phyloP scores from a whole-genome alignment of 345 rosid genomes.

The Gossypium stocksii region DNA sequence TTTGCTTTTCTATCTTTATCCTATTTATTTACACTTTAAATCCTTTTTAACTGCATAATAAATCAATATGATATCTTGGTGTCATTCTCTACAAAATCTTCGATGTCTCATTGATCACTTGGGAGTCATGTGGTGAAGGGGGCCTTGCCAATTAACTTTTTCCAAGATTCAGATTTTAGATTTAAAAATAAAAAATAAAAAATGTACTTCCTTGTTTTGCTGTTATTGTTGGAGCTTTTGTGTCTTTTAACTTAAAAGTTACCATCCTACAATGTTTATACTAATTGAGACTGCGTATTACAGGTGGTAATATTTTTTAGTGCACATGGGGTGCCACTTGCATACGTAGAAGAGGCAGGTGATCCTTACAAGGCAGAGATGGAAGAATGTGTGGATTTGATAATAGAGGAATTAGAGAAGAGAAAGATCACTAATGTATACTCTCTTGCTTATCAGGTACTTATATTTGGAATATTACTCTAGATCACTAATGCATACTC shows the following conservation, averaged over 20 bases:
- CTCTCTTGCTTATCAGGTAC: constrained; percentile 97
- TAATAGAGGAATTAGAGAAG: constrained; percentile 92
- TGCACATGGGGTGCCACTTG: constrained; percentile 99
- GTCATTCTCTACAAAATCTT: neutral
- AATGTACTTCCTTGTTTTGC: neutral
- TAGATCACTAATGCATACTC: constrained; percentile 54
- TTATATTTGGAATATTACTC: constrained; percentile 9
- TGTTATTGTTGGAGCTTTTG: neutral
- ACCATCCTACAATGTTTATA: neutral
- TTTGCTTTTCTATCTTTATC: neutral
- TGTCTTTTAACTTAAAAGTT: neutral
- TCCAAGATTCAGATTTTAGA: neutral
- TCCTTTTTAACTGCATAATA: neutral
- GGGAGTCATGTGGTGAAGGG: neutral
- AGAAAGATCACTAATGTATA: constrained; percentile 62
- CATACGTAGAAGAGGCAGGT: constrained; percentile 98
- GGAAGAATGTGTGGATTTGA: constrained; percentile 97
- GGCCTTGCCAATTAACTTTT: neutral
- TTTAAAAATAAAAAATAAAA: neutral
- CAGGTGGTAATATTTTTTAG: constrained; percentile 97
- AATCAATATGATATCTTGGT: neutral
- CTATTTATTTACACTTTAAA: neutral
- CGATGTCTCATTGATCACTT: neutral
- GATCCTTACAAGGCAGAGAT: constrained; percentile 99
- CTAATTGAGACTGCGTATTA: constrained; percentile 26